Evolutionary conservation across 805 yeast species (phyloP).

Genomic region (Torulaspora indica): DNA sequence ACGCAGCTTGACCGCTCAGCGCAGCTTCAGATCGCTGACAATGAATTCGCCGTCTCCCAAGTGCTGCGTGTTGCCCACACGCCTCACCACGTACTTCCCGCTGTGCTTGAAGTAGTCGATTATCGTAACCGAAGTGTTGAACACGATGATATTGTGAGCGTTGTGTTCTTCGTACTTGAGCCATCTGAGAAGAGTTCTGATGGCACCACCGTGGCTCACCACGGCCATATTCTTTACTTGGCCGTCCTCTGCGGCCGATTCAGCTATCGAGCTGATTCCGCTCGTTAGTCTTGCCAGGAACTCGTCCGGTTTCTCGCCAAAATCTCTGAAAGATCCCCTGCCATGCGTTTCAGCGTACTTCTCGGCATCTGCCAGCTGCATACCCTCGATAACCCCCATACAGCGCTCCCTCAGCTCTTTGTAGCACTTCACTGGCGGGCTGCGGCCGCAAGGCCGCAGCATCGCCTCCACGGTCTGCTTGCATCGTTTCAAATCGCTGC

Average conservation of each 20-base stretch:
- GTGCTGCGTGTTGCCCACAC: constrained; percentile 66
- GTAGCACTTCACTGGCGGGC: constrained; percentile 34
- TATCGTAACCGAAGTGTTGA: constrained; percentile 68
- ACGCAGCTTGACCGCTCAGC: constrained; percentile 20
- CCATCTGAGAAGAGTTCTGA: constrained; percentile 54
- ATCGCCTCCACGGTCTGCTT: constrained; percentile 52
- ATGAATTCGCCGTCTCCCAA: constrained; percentile 51
- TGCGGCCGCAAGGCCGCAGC: constrained; percentile 23
- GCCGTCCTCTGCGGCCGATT: constrained; percentile 35
- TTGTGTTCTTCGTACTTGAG: constrained; percentile 42
- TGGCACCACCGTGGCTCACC: constrained; percentile 80
- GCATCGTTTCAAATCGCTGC: constrained; percentile 51
- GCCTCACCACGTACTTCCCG: constrained; percentile 42
- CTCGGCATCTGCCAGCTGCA: constrained; percentile 61
- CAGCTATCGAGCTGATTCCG: constrained; percentile 44
- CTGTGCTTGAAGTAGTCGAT: constrained; percentile 49
- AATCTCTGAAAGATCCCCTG: constrained; percentile 47
- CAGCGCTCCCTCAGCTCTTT: constrained; percentile 58
- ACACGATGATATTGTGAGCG: constrained; percentile 51
- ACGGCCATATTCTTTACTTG: constrained; percentile 47
- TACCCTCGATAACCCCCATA: constrained; percentile 79
- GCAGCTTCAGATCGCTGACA: constrained; percentile 46
- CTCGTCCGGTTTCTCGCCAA: constrained; percentile 55
- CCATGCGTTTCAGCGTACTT: constrained; percentile 50
- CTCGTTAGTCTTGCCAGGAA: constrained; percentile 47